Evolutionary conservation across 495 filamentous ascomycete genomes (phyloP).

Genomic region (Hypoxylon trugodes): DNA sequence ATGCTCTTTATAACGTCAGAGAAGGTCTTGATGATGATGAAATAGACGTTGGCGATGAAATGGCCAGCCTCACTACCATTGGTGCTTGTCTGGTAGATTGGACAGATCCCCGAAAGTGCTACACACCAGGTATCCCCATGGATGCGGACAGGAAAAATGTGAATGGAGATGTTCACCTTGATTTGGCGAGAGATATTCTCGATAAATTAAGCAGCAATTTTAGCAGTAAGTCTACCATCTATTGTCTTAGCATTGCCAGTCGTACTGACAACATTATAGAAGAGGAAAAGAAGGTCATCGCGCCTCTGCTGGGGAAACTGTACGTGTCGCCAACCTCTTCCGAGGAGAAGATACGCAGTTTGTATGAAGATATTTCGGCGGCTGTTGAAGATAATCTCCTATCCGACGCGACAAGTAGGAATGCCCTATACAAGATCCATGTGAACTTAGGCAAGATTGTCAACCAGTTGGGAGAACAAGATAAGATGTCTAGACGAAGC

Average conservation of each 20-base stretch:
- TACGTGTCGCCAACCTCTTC: slow-evolving; percentile 71
- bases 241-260: slow-evolving; percentile 40
- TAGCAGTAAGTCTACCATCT: slow-evolving; percentile 64
- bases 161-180: slow-evolving; percentile 72
- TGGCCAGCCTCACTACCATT: slow-evolving; percentile 77
- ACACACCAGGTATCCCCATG: slow-evolving; percentile 69
- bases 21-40: slow-evolving; percentile 80
- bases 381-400: slow-evolving; percentile 77
- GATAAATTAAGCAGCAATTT: slow-evolving; percentile 62
- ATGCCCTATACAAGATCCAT: slow-evolving; percentile 82
- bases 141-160: slow-evolving; percentile 67
- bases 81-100: slow-evolving; percentile 88
- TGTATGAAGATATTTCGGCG: slow-evolving; percentile 65
- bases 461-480: slow-evolving; percentile 58
- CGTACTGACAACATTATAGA: slow-evolving; percentile 58
- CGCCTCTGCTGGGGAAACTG: slow-evolving; percentile 81
- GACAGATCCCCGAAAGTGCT: slow-evolving; percentile 92
- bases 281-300: slow-evolving; percentile 86
- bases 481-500: slow-evolving; percentile 46
- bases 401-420: slow-evolving; percentile 73
- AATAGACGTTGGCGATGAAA: slow-evolving; percentile 79
- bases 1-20: slow-evolving; percentile 69
- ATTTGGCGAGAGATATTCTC: slow-evolving; percentile 70
- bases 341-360: slow-evolving; percentile 55
- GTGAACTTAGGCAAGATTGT: slow-evolving; percentile 69